Conservation (phyloP, 441 rosid genomes). For the Euphorbia schlechtendalii region DNA sequence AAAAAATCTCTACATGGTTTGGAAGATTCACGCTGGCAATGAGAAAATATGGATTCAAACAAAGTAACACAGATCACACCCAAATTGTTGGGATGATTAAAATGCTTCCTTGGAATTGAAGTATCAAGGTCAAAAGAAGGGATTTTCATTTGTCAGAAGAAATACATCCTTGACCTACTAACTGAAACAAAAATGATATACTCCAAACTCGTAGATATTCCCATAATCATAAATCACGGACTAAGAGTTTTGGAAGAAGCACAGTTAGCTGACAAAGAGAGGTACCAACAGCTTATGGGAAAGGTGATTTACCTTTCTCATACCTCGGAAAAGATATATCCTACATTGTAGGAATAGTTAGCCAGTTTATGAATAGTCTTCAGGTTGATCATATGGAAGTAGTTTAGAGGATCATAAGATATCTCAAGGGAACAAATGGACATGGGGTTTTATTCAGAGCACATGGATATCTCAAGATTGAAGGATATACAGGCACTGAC, state of each 20-base stretch:
- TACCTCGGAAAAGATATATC: background rate
- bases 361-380: background rate
- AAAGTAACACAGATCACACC: background rate
- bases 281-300: background rate
- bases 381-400: background rate
- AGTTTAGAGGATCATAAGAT: background rate
- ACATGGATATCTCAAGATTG: background rate
- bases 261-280: background rate
- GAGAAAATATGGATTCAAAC: background rate
- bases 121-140: background rate
- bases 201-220: background rate
- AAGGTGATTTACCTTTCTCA: background rate
- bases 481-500: background rate
- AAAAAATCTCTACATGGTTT: background rate
- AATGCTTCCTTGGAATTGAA: background rate
- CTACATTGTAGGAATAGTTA: background rate
- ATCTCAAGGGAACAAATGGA: background rate
- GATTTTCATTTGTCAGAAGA: background rate
- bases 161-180: background rate
- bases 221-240: background rate
- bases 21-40: background rate
- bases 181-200: background rate
- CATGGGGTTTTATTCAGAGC: background rate
- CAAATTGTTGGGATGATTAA: background rate
- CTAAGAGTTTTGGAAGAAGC: background rate